Evolutionary conservation across 768 basidiomycete genomes (phyloP).

Genomic region (Gautieria morchelliformis): DNA sequence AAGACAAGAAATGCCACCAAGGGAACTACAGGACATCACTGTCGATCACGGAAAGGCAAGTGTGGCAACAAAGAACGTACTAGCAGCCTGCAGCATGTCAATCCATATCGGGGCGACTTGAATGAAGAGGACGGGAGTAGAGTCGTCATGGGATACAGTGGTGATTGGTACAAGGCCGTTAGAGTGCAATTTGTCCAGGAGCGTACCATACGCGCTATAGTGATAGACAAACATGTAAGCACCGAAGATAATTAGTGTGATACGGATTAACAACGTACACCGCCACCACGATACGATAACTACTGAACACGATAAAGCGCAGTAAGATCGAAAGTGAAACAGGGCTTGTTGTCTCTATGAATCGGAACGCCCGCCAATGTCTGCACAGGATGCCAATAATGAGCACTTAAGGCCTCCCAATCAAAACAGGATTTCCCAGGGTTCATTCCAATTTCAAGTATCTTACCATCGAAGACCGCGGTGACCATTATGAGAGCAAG

Average conservation of each 20-base stretch:
- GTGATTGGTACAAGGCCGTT: neutral
- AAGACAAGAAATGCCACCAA: too few species aligned
- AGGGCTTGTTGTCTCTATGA: neutral
- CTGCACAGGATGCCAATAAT: neutral
- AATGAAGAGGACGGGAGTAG: neutral
- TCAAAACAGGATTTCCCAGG: neutral
- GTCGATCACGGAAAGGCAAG: too few species aligned
- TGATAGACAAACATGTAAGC: neutral
- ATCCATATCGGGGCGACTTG: neutral
- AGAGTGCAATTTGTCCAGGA: neutral
- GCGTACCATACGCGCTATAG: neutral
- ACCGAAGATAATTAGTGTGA: neutral
- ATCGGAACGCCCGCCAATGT: neutral
- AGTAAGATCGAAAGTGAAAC: neutral
- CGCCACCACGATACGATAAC: neutral
- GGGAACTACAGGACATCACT: too few species aligned
- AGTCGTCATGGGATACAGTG: neutral
- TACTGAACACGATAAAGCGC: neutral
- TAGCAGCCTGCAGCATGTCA: conserved; percentile 3
- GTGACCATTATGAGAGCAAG: neutral
- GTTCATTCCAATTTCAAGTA: neutral
- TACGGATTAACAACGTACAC: neutral
- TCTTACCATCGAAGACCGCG: neutral
- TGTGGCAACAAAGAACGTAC: neutral
- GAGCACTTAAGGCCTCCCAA: neutral